These are phyloP conservation scores for Blastobotrys indianensis DNA, from an alignment of 1,139 yeast genomes.

Conservation along the genomic window DNA sequence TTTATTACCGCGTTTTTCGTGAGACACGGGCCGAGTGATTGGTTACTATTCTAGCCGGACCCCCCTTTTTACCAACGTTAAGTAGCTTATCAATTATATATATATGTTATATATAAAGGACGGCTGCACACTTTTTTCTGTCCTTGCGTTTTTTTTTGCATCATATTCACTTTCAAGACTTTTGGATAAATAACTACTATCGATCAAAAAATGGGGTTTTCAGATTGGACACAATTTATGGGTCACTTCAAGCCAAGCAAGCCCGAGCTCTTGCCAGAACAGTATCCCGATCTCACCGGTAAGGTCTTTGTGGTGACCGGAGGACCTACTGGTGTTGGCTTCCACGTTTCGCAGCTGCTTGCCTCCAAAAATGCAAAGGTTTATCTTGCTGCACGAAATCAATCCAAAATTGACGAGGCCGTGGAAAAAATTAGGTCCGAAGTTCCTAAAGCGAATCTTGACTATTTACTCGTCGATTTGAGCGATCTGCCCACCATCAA, in stretches of 20 bases:
- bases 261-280: too few relatives aligned
- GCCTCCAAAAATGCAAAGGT: slow-evolving; percentile 42
- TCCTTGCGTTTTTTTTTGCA: too few relatives aligned
- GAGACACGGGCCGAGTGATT: too few relatives aligned
- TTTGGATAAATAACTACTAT: too few relatives aligned
- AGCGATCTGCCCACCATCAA: slow-evolving; percentile 42
- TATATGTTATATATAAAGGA: too few relatives aligned
- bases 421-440: slow-evolving; percentile 30
- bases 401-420: slow-evolving; percentile 35
- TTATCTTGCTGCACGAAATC: slow-evolving; percentile 39
- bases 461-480: slow-evolving; percentile 36
- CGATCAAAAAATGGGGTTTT: slow-evolving; percentile 4
- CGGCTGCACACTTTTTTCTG: too few relatives aligned
- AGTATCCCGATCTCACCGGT: slow-evolving; percentile 43
- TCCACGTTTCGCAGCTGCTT: slow-evolving; percentile 38
- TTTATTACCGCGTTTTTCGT: too few relatives aligned
- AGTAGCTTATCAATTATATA: too few relatives aligned
- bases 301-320: slow-evolving; percentile 44
- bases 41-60: slow-evolving; percentile 11
- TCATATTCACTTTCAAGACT: too few relatives aligned
- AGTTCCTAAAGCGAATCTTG: slow-evolving; percentile 23
- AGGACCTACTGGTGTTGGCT: slow-evolving; percentile 45
- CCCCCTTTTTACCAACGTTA: background rate
- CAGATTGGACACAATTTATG: background rate
- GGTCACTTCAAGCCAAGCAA: background rate